A percentile compares a stretch with the other conserved stretches of the same genome.
These are phyloP conservation scores for Veloboletus limbatus DNA, from an alignment of 1,284 basidiomycete species.

Conservation along the genomic window DNA sequence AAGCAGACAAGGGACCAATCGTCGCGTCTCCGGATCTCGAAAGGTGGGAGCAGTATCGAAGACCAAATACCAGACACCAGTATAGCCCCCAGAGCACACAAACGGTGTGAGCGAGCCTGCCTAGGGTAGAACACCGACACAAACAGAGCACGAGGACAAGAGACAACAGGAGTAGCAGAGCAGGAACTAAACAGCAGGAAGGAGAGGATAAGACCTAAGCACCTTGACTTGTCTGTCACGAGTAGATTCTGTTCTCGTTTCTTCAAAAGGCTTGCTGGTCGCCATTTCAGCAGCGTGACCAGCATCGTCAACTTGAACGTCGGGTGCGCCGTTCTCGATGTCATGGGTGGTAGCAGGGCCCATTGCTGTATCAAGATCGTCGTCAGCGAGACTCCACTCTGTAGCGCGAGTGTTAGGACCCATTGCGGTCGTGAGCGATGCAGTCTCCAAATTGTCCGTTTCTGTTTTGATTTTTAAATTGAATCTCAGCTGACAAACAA, in stretches of 20 bases:
- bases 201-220: conserved; percentile 68
- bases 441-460: background rate
- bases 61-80: conserved; percentile 26
- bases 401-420: conserved; percentile 23
- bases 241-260: conserved; percentile 39
- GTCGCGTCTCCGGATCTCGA: conserved; percentile 19
- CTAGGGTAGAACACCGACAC: conserved; percentile 20
- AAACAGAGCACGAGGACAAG: conserved; percentile 26
- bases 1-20: conserved; percentile 20
- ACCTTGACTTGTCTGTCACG: conserved; percentile 86
- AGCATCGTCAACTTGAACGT: conserved; percentile 29
- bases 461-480: background rate
- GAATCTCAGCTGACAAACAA: conserved; percentile 8
- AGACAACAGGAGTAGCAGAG: conserved; percentile 24
- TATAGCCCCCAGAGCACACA: conserved; percentile 17
- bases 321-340: conserved; percentile 24
- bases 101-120: conserved; percentile 17
- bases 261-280: conserved; percentile 38
- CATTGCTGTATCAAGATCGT: conserved; percentile 46
- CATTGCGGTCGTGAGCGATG: conserved; percentile 20
- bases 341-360: conserved; percentile 38
- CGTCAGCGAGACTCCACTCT: conserved; percentile 56
- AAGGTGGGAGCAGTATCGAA: conserved; percentile 17
- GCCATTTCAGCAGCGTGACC: conserved; percentile 24
- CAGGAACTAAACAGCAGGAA: conserved; percentile 33